Base-by-base conservation (phyloP, 805 yeast species). In the Jamesozyma piceae region DNA sequence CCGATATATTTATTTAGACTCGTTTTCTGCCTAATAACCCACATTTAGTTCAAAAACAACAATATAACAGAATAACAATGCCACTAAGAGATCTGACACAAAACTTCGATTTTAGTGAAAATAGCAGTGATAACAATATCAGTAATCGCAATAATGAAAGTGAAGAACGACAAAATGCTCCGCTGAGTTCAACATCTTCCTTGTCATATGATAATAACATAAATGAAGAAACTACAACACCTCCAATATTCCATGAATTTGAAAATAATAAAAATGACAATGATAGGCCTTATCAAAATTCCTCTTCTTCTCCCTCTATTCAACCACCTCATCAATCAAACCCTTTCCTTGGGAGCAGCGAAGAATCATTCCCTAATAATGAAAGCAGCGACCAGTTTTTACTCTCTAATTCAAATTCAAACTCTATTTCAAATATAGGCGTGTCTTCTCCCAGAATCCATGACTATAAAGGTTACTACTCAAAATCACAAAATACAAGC, bases 391-490 rank as follows among this genome's bases (percentile, higher is more conserved):
- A 46, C 38, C 38, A 29, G 29, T 37, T 72, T 9, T 51, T 75
- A 14, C 52, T 37, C 4, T 21, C 33, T 3, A 29, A n/a, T 17
- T 24, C 28, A 24, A 11, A 24, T 11, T 24, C 28, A 6, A 24
- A 24, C 28, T 24, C 28, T 11, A 24, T 8, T 11, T 24, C 28
- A 6, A 24, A 24, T 11, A 8, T 11, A 8, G 11, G 11, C 28
- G 6, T 11, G 11, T 24, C 28, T 17, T 18, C 18, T 18, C 37
- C 37, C 8, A 24, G 24, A 26, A 32, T 26, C 24, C 11, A 37
- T 9, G 62, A 57, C 37, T 60, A 60, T 45, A 52, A 50, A 36
- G 64, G 64, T 22, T 60, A 58, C 38, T 60, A 58, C 41, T 52
- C 64, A 11, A 53, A 49, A 37, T 41, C 39, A 45, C 43, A 24